Base-by-base conservation (phyloP, 257 asterid species). In the Solanum bukasovii region DNA sequence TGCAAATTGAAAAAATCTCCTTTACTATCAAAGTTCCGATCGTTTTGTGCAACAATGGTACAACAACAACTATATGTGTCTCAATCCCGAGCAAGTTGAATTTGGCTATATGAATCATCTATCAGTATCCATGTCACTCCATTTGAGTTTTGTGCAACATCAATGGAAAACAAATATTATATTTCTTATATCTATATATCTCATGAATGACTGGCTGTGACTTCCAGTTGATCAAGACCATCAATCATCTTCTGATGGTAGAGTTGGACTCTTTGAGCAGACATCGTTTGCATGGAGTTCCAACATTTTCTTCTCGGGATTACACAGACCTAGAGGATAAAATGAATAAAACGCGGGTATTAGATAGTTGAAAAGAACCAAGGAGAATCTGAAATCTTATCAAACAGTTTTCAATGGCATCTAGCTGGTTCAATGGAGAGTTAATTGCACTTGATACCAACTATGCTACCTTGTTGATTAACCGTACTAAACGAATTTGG, bases 301-400 rank as follows among this genome's bases (percentile, higher is more conserved):
- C 94, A 96, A 86, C 96, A 96, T 92, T 92, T 90, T 95, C 92
- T 93, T 94, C 94, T 96, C 99, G 1, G 99, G 99, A 84, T 92
- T 91, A 91, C 98, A 96, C 21, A 96, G 97, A 84, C 99, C 99
- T 96, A 87, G 5, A 89, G 85, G 74, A 87, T 65, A 82, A 46
- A 89, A 70, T n/a, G 23, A 21, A 56, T 46, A 33, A 59, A 78
- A 52, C 29, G n/a, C 13, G n/a, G 42, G 21, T 79, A 65, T 70
- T 70, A 86, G 88, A 14, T 35, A 44, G 84, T 29, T 67, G 87
- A n/a, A 14, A 35, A 63, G 34, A 42, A 67, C 10, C 38, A 27
- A 13, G 84, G 23, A 13, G 84, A 77, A 40, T 78, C 63, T 42
- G 14, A 78, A 25, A 7, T 78, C 2, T 42, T 42, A 78, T 78